These are phyloP conservation scores for Wickerhamomyces rabaulensis DNA, from an alignment of 805 yeast genomes.

Conservation along the genomic window DNA sequence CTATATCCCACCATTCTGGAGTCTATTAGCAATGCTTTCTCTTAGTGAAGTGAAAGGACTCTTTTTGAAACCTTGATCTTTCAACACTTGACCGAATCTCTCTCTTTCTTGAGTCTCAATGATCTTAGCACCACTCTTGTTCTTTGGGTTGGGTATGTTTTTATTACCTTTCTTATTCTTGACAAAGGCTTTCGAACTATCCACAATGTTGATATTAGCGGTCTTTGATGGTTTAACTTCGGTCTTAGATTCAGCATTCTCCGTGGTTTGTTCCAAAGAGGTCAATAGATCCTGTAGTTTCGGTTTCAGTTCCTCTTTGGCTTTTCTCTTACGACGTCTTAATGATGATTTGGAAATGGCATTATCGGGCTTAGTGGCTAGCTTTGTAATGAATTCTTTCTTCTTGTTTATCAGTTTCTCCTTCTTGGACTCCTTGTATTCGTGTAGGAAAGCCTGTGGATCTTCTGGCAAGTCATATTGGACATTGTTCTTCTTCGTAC, in stretches of 20 bases:
- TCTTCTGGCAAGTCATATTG: constrained; percentile 26
- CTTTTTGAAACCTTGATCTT: constrained; percentile 46
- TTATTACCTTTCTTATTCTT: constrained; percentile 16
- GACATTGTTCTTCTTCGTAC: not conserved
- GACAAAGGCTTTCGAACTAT: constrained; percentile 10
- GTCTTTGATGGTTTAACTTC: not conserved
- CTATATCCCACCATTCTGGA: constrained; percentile 3
- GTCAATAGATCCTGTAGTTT: constrained; percentile 58
- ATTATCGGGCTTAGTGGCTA: constrained; percentile 27
- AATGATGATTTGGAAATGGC: constrained; percentile 62
- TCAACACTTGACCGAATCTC: constrained; percentile 54
- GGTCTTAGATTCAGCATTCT: constrained; percentile 5
- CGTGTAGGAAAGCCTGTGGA: constrained; percentile 45
- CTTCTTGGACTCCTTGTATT: constrained; percentile 46
- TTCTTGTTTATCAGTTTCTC: constrained; percentile 42
- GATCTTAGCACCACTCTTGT: constrained; percentile 46
- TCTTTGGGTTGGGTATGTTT: constrained; percentile 51
- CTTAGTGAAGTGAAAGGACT: constrained; percentile 64
- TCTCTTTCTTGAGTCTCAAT: constrained; percentile 54
- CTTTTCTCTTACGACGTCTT: constrained; percentile 59
- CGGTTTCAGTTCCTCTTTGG: constrained; percentile 60
- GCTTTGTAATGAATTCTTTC: constrained; percentile 32
- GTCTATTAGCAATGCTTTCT: constrained; percentile 39
- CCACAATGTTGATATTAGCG: constrained; percentile 17
- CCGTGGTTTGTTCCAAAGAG: constrained; percentile 34